These are phyloP conservation scores for Curvularia hawaiiensis DNA, from an alignment of 2,329 filamentous ascomycete species.

Conservation along the genomic window DNA sequence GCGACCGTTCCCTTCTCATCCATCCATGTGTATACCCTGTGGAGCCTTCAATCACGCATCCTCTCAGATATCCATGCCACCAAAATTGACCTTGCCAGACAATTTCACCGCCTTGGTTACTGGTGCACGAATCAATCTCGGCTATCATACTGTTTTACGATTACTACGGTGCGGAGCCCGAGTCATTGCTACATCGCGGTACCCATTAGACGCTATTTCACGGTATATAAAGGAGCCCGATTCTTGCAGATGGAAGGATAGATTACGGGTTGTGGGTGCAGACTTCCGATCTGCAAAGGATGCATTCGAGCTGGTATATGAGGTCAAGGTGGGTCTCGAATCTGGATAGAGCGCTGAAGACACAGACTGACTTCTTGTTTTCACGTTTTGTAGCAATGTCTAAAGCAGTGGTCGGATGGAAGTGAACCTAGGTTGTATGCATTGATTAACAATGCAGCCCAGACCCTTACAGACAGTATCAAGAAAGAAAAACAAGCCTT, in stretches of 20 bases:
- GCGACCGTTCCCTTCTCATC: slow-evolving; percentile 7
- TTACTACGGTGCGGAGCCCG: slow-evolving; percentile 19
- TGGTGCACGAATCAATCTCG: slow-evolving; percentile 19
- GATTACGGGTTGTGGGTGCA: slow-evolving; percentile 11
- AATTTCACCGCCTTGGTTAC: slow-evolving; percentile 19
- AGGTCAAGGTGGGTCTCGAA: slow-evolving; percentile 6
- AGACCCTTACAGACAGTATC: slow-evolving; percentile 21
- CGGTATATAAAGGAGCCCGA: slow-evolving; percentile 15
- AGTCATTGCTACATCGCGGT: slow-evolving; percentile 17
- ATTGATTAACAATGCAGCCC: slow-evolving; percentile 19
- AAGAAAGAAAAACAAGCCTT: slow-evolving; percentile 12
- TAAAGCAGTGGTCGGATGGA: slow-evolving; percentile 9
- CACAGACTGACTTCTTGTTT: not conserved
- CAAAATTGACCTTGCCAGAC: slow-evolving; percentile 5
- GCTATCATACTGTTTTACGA: slow-evolving; percentile 17
- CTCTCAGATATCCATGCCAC: slow-evolving; percentile 10
- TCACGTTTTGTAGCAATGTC: slow-evolving; percentile 4
- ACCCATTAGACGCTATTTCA: slow-evolving; percentile 15
- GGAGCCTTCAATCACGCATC: slow-evolving; percentile 16
- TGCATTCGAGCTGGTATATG: slow-evolving; percentile 11
- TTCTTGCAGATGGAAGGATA: slow-evolving; percentile 6
- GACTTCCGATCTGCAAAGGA: slow-evolving; percentile 15
- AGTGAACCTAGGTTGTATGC: slow-evolving; percentile 6
- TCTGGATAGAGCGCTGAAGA: not conserved
- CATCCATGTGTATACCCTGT: slow-evolving; percentile 17